Evolutionary conservation across 1,139 yeast species (phyloP).

Genomic region (Yamadazyma oceani): DNA sequence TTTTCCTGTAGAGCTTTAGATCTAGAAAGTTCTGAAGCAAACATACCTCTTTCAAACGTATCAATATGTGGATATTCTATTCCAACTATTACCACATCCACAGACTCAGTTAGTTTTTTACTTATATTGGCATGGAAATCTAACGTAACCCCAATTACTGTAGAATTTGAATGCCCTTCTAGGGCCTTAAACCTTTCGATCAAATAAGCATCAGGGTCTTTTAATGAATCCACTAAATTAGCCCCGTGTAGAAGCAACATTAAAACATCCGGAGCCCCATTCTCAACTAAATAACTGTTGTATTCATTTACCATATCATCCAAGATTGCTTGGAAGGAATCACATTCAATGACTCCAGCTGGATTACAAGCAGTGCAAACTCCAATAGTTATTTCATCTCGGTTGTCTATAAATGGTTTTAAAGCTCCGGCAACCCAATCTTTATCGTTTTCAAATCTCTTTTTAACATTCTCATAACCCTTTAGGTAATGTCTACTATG

Average conservation of each 20-base stretch:
- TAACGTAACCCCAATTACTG: conserved; percentile 9
- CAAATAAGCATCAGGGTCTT: conserved; percentile 10
- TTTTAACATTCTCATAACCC: conserved; percentile 7
- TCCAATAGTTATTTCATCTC: conserved; percentile 8
- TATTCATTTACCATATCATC: conserved; percentile 9
- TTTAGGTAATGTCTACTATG: conserved; percentile 9
- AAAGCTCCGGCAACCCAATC: conserved; percentile 10
- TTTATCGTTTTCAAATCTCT: conserved; percentile 7
- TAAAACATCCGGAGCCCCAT: conserved; percentile 10
- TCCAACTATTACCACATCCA: conserved; percentile 8
- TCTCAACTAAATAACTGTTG: conserved; percentile 3
- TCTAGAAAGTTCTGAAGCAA: conserved; percentile 5
- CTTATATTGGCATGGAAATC: conserved; percentile 13
- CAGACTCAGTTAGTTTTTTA: conserved; percentile 4
- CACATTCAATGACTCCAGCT: conserved; percentile 9
- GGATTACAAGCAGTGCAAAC: conserved; percentile 12
- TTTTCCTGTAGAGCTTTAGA: neutral
- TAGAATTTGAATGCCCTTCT: conserved; percentile 3
- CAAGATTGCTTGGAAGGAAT: conserved; percentile 5
- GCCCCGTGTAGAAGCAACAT: conserved; percentile 12
- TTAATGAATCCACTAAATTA: conserved; percentile 9
- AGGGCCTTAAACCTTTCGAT: conserved; percentile 5
- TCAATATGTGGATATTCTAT: conserved; percentile 11
- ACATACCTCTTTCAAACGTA: conserved; percentile 6
- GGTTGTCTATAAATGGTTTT: conserved; percentile 5